Evolutionary conservation across 306 rosid species (phyloP).

Genomic region (Urtica urens): DNA sequence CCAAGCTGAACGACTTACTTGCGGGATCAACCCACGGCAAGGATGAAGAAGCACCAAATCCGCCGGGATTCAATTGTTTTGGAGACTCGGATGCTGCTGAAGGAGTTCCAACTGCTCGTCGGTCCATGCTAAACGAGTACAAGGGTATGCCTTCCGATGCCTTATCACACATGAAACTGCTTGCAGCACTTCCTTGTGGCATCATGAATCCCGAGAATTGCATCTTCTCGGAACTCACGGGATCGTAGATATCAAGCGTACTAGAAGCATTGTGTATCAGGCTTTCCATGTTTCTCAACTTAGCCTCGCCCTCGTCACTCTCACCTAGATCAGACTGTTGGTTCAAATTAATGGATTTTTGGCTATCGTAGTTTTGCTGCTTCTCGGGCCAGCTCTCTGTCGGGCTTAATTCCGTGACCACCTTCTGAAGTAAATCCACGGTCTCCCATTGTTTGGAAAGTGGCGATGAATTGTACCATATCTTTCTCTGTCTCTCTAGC

Average conservation of each 20-base stretch:
- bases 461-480: slow-evolving; percentile 86
- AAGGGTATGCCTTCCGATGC: slow-evolving; percentile 85
- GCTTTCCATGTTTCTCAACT: slow-evolving; percentile 66
- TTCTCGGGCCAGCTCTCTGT: slow-evolving; percentile 59
- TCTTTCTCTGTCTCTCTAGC: slow-evolving; percentile 94
- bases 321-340: slow-evolving; percentile 52
- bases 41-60: slow-evolving; percentile 77
- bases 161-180: slow-evolving; percentile 70
- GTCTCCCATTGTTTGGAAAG: slow-evolving; percentile 85
- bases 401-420: slow-evolving; percentile 48
- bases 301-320: slow-evolving; percentile 51
- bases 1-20: slow-evolving; percentile 74
- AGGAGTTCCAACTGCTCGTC: slow-evolving; percentile 54
- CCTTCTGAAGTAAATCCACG: slow-evolving; percentile 60
- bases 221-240: slow-evolving; percentile 53
- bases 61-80: slow-evolving; percentile 51
- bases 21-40: slow-evolving; percentile 89
- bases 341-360: slow-evolving; percentile 32
- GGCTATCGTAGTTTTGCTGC: slow-evolving; percentile 39
- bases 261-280: slow-evolving; percentile 38
- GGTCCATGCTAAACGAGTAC: slow-evolving; percentile 84
- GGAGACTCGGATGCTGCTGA: slow-evolving; percentile 78
- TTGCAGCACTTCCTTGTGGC: slow-evolving; percentile 63
- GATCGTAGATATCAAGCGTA: slow-evolving; percentile 49
- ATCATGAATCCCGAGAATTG: slow-evolving; percentile 86